phyloP scores from a whole-genome alignment of 1,284 basidiomycete genomes.

The Dichomitus squalens region DNA sequence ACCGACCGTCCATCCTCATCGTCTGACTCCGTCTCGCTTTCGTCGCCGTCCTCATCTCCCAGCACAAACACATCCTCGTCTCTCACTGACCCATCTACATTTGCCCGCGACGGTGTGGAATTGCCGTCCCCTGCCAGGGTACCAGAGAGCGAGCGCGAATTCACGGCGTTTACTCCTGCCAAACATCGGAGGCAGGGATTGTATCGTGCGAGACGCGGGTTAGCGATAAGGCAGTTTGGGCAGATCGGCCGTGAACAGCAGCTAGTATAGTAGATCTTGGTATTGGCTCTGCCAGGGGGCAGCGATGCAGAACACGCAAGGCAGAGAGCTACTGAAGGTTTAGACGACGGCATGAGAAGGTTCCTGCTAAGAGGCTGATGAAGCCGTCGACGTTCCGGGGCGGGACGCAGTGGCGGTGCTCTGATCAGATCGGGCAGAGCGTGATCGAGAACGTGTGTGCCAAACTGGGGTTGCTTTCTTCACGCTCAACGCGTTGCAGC shows the following conservation, averaged over 20 bases:
- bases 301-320: slow-evolving; percentile 67
- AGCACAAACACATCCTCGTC: slow-evolving; percentile 66
- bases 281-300: slow-evolving; percentile 35
- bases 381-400: background rate
- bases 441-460: slow-evolving; percentile 1
- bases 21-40: slow-evolving; percentile 31
- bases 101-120: slow-evolving; percentile 26
- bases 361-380: background rate
- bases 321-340: slow-evolving; percentile 43
- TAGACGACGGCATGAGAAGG: slow-evolving; percentile 7
- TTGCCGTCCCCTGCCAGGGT: background rate
- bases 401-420: slow-evolving; percentile 12
- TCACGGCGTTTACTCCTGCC: slow-evolving; percentile 53
- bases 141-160: slow-evolving; percentile 23
- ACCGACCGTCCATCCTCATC: slow-evolving; percentile 6
- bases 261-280: slow-evolving; percentile 45
- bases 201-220: slow-evolving; percentile 62
- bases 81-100: slow-evolving; percentile 54
- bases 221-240: slow-evolving; percentile 49
- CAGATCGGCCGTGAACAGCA: slow-evolving; percentile 68
- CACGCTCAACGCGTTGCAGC: slow-evolving; percentile 7
- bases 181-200: slow-evolving; percentile 68
- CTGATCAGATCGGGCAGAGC: slow-evolving; percentile 8
- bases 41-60: slow-evolving; percentile 62
- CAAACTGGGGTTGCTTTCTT: slow-evolving; percentile 15